These are phyloP conservation scores for Calonectria pseudoreteaudii DNA, from an alignment of 2,329 filamentous ascomycete genomes.

Conservation along the genomic window DNA sequence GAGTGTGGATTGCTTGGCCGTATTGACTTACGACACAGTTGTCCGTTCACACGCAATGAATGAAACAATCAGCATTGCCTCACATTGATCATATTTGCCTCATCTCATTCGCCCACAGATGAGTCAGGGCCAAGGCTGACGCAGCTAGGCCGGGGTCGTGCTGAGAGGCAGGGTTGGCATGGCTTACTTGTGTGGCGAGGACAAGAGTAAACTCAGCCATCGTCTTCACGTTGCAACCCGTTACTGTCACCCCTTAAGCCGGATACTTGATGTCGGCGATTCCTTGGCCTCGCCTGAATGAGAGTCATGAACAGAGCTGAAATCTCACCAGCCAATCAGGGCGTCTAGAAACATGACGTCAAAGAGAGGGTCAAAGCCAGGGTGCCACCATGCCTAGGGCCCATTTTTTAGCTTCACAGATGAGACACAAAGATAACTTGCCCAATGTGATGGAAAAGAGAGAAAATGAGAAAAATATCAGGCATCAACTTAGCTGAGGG, in stretches of 20 bases:
- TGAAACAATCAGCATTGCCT: background rate
- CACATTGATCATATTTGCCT: conserved; percentile 2
- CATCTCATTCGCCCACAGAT: background rate
- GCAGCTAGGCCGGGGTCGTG: conserved; percentile 28
- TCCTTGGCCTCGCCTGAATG: background rate
- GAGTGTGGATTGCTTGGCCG: too few relatives aligned
- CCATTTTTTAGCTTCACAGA: conserved; percentile 1
- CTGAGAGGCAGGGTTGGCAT: conserved; percentile 15
- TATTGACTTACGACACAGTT: background rate
- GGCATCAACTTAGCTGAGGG: background rate
- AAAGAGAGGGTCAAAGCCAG: conserved; percentile 16
- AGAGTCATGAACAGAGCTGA: conserved; percentile 23
- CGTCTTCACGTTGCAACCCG: conserved; percentile 1
- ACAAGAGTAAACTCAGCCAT: background rate
- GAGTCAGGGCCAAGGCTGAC: conserved; percentile 23
- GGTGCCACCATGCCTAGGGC: background rate
- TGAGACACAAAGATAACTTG: conserved; percentile 12
- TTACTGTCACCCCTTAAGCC: background rate
- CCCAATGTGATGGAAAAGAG: background rate
- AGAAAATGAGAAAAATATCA: background rate
- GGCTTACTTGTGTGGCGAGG: background rate
- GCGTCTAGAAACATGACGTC: conserved; percentile 40
- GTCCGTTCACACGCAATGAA: background rate
- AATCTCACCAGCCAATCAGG: conserved; percentile 37
- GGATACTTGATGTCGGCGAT: background rate